Evolutionary conservation across 768 basidiomycete species (phyloP).

Genomic region (Termitomyces sp.): DNA sequence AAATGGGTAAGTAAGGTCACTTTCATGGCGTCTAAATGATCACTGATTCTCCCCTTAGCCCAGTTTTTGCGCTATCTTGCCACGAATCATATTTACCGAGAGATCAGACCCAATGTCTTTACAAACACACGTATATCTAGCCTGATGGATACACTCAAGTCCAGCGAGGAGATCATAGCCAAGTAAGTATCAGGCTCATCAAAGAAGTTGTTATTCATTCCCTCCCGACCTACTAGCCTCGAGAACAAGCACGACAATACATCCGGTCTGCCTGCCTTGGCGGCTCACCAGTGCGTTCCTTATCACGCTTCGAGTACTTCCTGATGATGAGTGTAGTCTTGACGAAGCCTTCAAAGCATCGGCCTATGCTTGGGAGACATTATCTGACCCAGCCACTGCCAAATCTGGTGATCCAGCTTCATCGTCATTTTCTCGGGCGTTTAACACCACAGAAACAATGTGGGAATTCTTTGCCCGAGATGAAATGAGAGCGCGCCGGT

Average conservation of each 20-base stretch:
- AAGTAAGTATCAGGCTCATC: not conserved
- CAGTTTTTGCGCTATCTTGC: constrained; percentile 9
- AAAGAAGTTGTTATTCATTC: not conserved
- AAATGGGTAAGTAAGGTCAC: constrained; percentile 23
- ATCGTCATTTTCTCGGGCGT: constrained; percentile 23
- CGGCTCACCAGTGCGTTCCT: constrained; percentile 20
- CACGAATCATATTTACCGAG: constrained; percentile 15
- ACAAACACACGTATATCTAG: constrained; percentile 31
- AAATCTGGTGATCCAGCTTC: constrained; percentile 21
- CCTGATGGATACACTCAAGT: constrained; percentile 21
- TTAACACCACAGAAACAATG: constrained; percentile 16
- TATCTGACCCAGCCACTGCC: constrained; percentile 24
- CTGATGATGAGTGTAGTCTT: constrained; percentile 14
- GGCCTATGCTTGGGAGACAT: constrained; percentile 27
- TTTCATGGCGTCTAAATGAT: not conserved
- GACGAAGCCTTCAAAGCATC: constrained; percentile 28
- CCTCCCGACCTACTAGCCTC: not conserved
- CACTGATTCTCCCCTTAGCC: not conserved
- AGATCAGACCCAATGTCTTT: constrained; percentile 29
- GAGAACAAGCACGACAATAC: constrained; percentile 13
- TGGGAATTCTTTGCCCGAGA: constrained; percentile 24
- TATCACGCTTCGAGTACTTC: not conserved
- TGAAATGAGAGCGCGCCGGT: constrained; percentile 19
- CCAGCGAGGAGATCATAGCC: not conserved
- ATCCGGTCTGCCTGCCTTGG: constrained; percentile 22